Evolutionary conservation across 306 rosid genomes (phyloP).

Genomic region (Carpinus fangiana): DNA sequence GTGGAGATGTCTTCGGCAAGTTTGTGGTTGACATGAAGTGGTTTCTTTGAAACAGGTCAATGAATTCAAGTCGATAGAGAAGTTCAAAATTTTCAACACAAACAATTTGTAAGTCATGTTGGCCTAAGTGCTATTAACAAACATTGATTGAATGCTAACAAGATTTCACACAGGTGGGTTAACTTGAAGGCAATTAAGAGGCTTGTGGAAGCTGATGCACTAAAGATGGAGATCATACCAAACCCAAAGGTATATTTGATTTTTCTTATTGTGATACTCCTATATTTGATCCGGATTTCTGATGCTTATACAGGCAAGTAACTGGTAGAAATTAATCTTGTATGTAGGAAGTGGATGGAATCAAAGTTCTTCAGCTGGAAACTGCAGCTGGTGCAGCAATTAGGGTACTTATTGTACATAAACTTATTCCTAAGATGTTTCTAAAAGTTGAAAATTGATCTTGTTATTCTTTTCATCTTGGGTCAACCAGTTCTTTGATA

Average conservation of each 20-base stretch:
- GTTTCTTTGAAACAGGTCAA: conserved; percentile 59
- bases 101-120: conserved; percentile 77
- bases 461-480: conserved; percentile 11
- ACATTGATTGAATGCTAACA: conserved; percentile 30
- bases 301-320: conserved; percentile 24
- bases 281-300: conserved; percentile 7
- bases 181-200: conserved; percentile 87
- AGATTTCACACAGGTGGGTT: conserved; percentile 74
- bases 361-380: conserved; percentile 96
- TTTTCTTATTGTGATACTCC: conserved; percentile 13
- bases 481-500: conserved; percentile 75
- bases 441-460: conserved; percentile 16
- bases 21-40: conserved; percentile 26
- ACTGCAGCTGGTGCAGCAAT: conserved; percentile 99
- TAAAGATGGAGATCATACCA: conserved; percentile 97
- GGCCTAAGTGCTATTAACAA: conserved; percentile 15
- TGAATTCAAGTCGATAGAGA: conserved; percentile 97
- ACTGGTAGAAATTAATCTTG: conserved; percentile 24
- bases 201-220: conserved; percentile 86
- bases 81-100: conserved; percentile 98
- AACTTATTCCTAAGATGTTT: conserved; percentile 6
- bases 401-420: conserved; percentile 51
- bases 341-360: conserved; percentile 89
- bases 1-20: conserved; percentile 13
- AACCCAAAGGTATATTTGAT: conserved; percentile 77